These are phyloP conservation scores for Skeletonema marinoi DNA, from an alignment of 108 stramenopile genomes.

Conservation along the genomic window DNA sequence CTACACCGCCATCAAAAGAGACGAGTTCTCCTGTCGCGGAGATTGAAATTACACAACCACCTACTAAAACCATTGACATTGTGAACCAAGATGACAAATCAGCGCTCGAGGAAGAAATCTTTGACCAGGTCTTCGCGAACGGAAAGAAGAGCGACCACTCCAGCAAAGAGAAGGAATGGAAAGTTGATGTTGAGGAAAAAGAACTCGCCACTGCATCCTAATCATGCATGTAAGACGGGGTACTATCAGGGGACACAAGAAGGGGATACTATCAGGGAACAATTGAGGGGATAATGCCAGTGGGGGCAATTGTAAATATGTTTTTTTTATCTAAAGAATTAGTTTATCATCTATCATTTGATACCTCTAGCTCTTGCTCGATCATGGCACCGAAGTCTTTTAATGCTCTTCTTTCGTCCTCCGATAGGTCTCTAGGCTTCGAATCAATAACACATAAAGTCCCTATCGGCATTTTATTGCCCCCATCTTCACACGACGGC, in stretches of 20 bases:
- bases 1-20: background rate
- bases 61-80: slow-evolving; percentile 10
- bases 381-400: slow-evolving; percentile 19
- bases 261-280: background rate
- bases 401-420: slow-evolving; percentile 3
- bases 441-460: slow-evolving; percentile 53
- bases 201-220: slow-evolving; percentile 20
- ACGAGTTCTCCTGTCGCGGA: slow-evolving; percentile 1
- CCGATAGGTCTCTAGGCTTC: slow-evolving; percentile 25
- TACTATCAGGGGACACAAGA: background rate
- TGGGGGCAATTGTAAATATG: background rate
- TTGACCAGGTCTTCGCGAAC: slow-evolving; percentile 50
- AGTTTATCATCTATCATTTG: background rate
- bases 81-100: slow-evolving; percentile 43
- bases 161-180: slow-evolving; percentile 36
- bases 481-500: background rate
- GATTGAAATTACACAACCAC: slow-evolving; percentile 9
- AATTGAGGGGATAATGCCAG: background rate
- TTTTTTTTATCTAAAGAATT: background rate
- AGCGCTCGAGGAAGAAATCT: slow-evolving; percentile 58
- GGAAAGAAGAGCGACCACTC: slow-evolving; percentile 23
- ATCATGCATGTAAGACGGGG: background rate
- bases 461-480: slow-evolving; percentile 26
- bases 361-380: slow-evolving; percentile 7
- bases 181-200: slow-evolving; percentile 26